Base-by-base conservation (phyloP, 805 yeast genomes). In the Candida nanaspora region DNA sequence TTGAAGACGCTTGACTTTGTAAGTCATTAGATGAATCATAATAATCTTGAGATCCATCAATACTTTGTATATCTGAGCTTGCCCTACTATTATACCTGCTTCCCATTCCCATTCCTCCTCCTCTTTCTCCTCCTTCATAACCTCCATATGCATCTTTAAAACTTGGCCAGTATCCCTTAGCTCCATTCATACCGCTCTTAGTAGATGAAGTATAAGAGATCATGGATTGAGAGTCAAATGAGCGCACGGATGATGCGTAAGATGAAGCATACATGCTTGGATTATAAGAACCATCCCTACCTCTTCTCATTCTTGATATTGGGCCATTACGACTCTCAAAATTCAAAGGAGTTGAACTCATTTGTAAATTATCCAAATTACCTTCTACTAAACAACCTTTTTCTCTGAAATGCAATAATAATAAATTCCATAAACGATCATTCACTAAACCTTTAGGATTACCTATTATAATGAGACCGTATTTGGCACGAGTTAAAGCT, bases 371-470 rank as follows among this genome's bases (percentile, higher is more conserved):
- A 44, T 83, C 91, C 48, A 89, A 68, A 2, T 86, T 78, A 10
- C 97, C 97, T 59, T 89, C 96, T 22, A 89, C 97, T 26, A 89
- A 66, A 61, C 94, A 84, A 1, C 95, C 95, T 41, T 74, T 76
- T 50, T 86, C 91, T 61, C 95, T 72, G 64, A 76, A 88, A 56
- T 86, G 94, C 35, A 76, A 62, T 49, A 89, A 66, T 43, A 89
- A 64, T 45, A 78, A 82, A 50, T 80, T 80, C 97, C 97, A 89
- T 46, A 89, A 63, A 11, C 69, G 59, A 58, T 85, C 83, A 43
- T 74, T 72, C 34, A 85, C 72, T 48, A 89, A 68, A 0, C 93
- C 76, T 46, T 81, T 68, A 9, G 96, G 95, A 56, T 88, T 87
- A 41, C 97, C 97, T 39, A 89, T 65, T 19, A 89, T 72, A 15